These are phyloP conservation scores for Crithidia mellificae DNA, from an alignment of 208 protist species.

Conservation along the genomic window DNA sequence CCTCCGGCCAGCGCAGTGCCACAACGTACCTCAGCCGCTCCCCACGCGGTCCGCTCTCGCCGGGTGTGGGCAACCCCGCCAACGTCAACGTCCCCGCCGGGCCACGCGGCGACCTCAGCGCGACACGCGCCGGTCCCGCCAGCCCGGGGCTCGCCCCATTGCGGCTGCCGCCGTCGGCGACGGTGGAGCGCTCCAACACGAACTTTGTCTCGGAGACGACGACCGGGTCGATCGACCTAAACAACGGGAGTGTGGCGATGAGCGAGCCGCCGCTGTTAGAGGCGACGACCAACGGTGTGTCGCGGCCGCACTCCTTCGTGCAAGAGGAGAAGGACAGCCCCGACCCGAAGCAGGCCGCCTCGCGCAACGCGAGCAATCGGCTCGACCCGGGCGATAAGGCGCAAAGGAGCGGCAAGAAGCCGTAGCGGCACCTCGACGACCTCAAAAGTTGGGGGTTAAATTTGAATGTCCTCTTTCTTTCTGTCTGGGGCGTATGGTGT, in stretches of 20 bases:
- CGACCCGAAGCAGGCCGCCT: neutral
- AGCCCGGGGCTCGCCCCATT: neutral
- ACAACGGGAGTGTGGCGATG: constrained; percentile 1
- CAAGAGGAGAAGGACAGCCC: constrained; percentile 6
- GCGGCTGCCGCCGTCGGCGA: neutral
- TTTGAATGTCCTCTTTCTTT: too few species aligned
- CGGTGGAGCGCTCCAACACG: constrained; percentile 8
- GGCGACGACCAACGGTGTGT: constrained; percentile 20
- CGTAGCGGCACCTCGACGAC: neutral
- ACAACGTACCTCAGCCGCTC: constrained; percentile 12
- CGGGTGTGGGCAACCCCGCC: neutral
- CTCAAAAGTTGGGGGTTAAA: too few species aligned
- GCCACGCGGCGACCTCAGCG: neutral
- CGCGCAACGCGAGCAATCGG: neutral
- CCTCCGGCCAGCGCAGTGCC: constrained; percentile 1
- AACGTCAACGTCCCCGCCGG: constrained; percentile 3
- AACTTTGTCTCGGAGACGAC: constrained; percentile 14
- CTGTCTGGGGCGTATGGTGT: too few species aligned
- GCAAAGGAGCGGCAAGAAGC: neutral
- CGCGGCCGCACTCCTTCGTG: neutral
- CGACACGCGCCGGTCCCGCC: constrained; percentile 3
- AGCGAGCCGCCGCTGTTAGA: constrained; percentile 31
- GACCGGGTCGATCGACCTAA: neutral
- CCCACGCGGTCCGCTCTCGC: neutral
- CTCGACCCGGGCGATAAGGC: neutral